phyloP scores from a whole-genome alignment of 148 eudicot species.

The Mesembryanthemum crystallinum region DNA sequence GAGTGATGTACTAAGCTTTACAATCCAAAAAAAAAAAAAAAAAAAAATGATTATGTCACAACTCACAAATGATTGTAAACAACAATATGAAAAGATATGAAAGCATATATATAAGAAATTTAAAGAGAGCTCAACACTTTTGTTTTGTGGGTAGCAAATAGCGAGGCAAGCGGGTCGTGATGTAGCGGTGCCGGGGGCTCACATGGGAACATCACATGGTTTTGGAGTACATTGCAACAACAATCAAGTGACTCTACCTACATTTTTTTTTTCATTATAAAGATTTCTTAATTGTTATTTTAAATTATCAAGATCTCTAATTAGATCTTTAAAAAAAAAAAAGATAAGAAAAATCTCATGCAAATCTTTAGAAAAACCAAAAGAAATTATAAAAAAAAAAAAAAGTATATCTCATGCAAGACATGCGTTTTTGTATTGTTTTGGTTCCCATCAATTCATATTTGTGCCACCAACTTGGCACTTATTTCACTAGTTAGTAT shows the following conservation, averaged over 20 bases:
- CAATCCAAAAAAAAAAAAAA: too few relatives aligned
- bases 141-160: neutral
- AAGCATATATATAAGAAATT: too few relatives aligned
- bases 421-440: constrained; percentile 2
- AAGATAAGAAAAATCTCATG: neutral
- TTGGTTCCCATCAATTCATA: constrained; percentile 10
- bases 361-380: neutral
- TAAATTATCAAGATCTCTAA: neutral
- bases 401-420: neutral
- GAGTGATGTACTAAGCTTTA: too few relatives aligned
- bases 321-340: neutral
- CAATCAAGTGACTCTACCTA: neutral
- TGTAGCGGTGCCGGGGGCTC: neutral
- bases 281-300: too few relatives aligned
- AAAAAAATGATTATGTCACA: too few relatives aligned
- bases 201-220: constrained; percentile 8
- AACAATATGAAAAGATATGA: too few relatives aligned
- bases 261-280: neutral
- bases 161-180: neutral
- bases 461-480: constrained; percentile 10
- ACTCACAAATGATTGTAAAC: too few relatives aligned
- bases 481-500: too few relatives aligned
- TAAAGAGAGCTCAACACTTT: neutral
- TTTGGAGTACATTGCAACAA: neutral
- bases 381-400: neutral